Evolutionary conservation across 495 filamentous ascomycete genomes (phyloP).

Genomic region (Annulohypoxylon moriforme): DNA sequence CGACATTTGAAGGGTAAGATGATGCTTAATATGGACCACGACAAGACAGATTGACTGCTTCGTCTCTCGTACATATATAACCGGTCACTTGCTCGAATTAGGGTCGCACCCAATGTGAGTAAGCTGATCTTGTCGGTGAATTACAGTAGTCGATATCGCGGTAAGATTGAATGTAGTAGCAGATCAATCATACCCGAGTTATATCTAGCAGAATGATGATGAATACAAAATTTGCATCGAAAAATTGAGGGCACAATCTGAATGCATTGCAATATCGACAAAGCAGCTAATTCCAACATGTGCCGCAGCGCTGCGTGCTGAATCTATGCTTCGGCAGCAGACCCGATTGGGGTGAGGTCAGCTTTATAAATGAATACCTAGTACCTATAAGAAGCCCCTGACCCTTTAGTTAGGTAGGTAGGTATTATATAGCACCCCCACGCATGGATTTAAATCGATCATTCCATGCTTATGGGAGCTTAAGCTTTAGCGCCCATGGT

Average conservation of each 20-base stretch:
- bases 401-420: background rate
- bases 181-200: background rate
- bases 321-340: background rate
- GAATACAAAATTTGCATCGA: background rate
- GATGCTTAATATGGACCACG: background rate
- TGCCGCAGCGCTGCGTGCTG: conserved; percentile 8
- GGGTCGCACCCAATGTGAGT: conserved; percentile 22
- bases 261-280: background rate
- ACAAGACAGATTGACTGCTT: background rate
- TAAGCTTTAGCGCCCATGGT: no score
- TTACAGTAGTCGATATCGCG: background rate
- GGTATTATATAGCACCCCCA: background rate
- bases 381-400: background rate
- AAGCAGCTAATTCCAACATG: background rate
- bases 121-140: conserved; percentile 27
- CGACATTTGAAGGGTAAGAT: background rate
- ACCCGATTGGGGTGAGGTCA: background rate
- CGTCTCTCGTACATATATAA: conserved; percentile 1
- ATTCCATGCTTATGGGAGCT: background rate
- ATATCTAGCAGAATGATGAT: background rate
- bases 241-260: background rate
- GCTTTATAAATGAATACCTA: background rate
- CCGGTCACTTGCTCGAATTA: conserved; percentile 3
- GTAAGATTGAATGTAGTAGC: background rate
- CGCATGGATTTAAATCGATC: background rate